A percentile compares a stretch with the other conserved stretches of the same genome.
Evolutionary conservation across 176 grass and related monocot species (phyloP).

Genomic region (Raddia guianensis): DNA sequence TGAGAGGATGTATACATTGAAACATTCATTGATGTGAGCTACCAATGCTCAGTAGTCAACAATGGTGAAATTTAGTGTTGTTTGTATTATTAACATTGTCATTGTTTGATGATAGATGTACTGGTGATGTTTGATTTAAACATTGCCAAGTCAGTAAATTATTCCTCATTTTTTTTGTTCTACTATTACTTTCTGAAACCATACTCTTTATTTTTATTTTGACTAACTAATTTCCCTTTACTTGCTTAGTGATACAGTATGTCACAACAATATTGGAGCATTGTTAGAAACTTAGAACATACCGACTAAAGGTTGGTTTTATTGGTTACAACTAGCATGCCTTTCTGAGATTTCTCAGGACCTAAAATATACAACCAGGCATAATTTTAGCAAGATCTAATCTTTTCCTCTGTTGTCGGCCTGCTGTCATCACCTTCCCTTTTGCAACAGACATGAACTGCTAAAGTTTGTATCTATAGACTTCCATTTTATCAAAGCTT

Average conservation of each 20-base stretch:
- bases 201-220: neutral
- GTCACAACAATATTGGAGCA: neutral
- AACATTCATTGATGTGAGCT: neutral
- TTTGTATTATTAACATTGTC: neutral
- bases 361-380: slow-evolving; percentile 1
- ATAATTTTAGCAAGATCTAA: slow-evolving; percentile 17
- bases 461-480: neutral
- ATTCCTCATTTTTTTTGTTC: neutral
- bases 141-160: neutral
- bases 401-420: neutral
- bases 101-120: neutral
- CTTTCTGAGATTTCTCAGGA: neutral
- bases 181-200: neutral
- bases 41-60: neutral
- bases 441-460: neutral
- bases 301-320: neutral
- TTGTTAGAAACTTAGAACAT: neutral
- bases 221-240: neutral
- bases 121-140: slow-evolving; percentile 7
- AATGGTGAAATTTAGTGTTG: neutral
- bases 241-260: neutral
- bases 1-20: neutral
- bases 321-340: neutral
- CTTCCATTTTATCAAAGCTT: slow-evolving; percentile 5
- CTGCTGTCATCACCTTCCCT: neutral